These are phyloP conservation scores for Phytophthora citricola DNA, from an alignment of 352 stramenopile genomes.

Conservation along the genomic window DNA sequence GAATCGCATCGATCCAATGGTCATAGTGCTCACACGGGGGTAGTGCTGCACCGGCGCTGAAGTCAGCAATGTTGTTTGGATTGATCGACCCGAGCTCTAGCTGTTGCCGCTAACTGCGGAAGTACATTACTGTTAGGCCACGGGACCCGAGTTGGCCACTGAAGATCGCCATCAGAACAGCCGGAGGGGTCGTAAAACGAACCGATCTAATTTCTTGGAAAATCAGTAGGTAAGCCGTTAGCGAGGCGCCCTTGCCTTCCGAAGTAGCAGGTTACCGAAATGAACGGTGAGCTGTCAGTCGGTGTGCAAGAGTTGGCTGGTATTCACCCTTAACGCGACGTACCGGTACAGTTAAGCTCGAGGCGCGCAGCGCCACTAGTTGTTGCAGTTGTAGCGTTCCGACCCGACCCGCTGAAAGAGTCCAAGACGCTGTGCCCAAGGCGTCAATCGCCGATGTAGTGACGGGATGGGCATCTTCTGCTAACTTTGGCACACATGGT, in stretches of 20 bases:
- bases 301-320: too few relatives aligned
- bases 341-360: background rate
- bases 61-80: background rate
- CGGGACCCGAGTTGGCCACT: background rate
- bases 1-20: background rate
- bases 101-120: background rate
- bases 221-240: background rate
- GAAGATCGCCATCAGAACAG: background rate
- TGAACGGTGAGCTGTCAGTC: background rate
- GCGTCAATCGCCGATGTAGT: background rate
- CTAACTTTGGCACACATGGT: background rate
- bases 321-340: too few relatives aligned
- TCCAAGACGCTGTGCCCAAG: background rate
- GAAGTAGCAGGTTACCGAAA: background rate
- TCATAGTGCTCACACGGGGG: background rate
- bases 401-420: background rate
- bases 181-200: background rate
- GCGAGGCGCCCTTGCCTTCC: background rate
- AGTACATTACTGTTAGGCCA: background rate
- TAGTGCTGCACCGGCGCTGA: background rate
- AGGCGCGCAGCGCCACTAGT: background rate
- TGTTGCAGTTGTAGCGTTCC: background rate
- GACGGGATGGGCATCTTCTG: too few relatives aligned
- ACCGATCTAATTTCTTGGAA: background rate
- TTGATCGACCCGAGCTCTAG: background rate